Base-by-base conservation (phyloP, 768 basidiomycete genomes). In the Naganishia friedmannii region DNA sequence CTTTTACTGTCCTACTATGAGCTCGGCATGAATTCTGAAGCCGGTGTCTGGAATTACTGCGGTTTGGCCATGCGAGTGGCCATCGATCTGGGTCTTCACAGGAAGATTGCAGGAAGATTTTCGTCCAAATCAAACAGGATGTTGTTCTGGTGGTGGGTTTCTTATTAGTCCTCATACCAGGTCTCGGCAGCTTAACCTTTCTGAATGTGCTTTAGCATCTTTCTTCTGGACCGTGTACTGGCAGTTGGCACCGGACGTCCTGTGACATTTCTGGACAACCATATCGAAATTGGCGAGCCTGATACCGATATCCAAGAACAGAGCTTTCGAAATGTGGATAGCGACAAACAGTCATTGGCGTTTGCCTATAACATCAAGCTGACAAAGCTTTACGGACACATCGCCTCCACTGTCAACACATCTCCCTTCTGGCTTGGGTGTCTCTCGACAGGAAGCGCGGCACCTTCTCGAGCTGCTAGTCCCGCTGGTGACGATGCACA, bases 11-110 rank as follows among this genome's bases (percentile, higher is more conserved):
- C 67, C 1, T 68, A 68, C 54, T 68, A 68, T 53, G 67, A 68
- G 23, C 67, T 68, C 28, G 67, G 67, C 23, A 68, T 68, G 67
- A 68, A 68, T 45, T 55, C 53, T 19, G 67, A 68, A 56, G 67
- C 67, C 13, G 67, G 67, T 19, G 67, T 68, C 1, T 68, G 67
- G 67, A 56, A 54, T 54, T 68, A 68, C 28, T 39, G 53, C 15
- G 67, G 67, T 21, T 21, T 68, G 23, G 53, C 67, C 12, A 68
- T 68, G 67, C 54, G 67, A 26, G 42, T 68, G 55, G 54, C 55
- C 42, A 57, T 56, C 29, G 67, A 68, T 57, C n/a, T 68, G 28
- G 67, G 67, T 29, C n/a, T 54, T n/a, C 67, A 68, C 29, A 54
- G 67, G 12, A 68, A 57, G 39, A 68, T 68, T 39, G 39, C 53